Evolutionary conservation across 805 yeast genomes (phyloP), one percentile per base, ranked within the genome.

Genomic region (Spathaspora gorwiae): DNA sequence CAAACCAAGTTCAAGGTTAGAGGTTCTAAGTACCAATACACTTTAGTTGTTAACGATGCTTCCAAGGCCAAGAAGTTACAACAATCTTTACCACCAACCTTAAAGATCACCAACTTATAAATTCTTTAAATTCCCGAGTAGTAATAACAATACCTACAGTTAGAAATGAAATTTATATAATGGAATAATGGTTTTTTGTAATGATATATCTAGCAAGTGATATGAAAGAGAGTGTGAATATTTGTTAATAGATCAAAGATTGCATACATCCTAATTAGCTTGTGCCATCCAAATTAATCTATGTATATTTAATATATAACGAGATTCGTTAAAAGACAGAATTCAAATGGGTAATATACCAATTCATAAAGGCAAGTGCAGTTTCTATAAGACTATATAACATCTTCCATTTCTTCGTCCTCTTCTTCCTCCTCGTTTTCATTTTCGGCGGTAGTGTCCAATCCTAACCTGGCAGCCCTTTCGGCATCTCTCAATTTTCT

Each of bases 1-100:
- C 94, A 87, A 78, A 90, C 97, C 80, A 94, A 94, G 79, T 94
- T 94, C 90, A 94, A 94, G 87, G 88, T 94, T 68, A 90, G 98
- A 83, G 97, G 97, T 75, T 67, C 96, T 56, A 89, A 80, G 74
- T 74, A 87, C 81, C 83, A 89, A 70, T 94, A 94, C 87, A 94
- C 99, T 63, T 81, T 92, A 75, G 87, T 87, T 62, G 92, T 94
- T 67, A 82, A 86, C 79, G 98, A 94, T 75, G 86, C 89, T 67
- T 85, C 88, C 74, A 90, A 90, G 83, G 98, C 98, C 66, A 83
- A 87, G 85, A 94, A 94, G 82, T 83, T 94, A 78, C 84, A 87
- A 70, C 97, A 90, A 81, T 87, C 98, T 67, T 81, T 94, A 67
- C 97, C 98, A 74, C 96, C 99, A 72, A 81, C 87, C 65, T 81